Evolutionary conservation across 129 eudicot species (phyloP).

Genomic region (Apium graveolens): DNA sequence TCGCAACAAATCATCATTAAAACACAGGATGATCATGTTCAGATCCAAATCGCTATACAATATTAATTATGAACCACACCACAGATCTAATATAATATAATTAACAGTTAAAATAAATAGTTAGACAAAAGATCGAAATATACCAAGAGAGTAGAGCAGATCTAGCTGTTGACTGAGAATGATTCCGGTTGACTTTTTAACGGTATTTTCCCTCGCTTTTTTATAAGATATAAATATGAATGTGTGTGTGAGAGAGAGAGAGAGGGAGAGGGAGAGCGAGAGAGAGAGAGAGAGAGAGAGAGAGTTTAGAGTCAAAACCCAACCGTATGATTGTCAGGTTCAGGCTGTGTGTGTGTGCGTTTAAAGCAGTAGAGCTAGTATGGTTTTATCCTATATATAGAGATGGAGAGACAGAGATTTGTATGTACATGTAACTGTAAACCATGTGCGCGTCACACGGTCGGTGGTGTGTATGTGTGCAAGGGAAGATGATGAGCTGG

Average conservation of each 20-base stretch:
- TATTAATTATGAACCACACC: not conserved
- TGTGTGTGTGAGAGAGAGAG: too few species aligned
- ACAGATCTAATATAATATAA: not conserved
- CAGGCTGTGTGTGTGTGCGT: not conserved
- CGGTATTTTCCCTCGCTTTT: conserved; percentile 14
- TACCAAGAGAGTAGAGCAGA: conserved; percentile 1
- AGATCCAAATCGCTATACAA: not conserved
- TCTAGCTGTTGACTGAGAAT: not conserved
- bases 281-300: too few species aligned
- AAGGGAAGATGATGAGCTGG: not conserved
- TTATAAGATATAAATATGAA: not conserved
- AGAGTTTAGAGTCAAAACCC: not conserved
- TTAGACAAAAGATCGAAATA: not conserved
- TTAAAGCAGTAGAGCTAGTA: not conserved
- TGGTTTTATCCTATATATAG: not conserved
- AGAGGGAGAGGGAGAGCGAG: too few species aligned
- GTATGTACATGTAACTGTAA: not conserved
- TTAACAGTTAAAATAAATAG: not conserved
- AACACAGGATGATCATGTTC: not conserved
- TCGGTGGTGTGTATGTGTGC: not conserved
- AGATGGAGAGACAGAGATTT: not conserved
- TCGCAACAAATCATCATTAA: not conserved
- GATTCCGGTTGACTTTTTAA: not conserved
- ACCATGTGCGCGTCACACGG: not conserved
- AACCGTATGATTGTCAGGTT: not conserved